A percentile compares a stretch with the other conserved stretches of the same genome.
phyloP scores from a whole-genome alignment of 257 asterid species.

The Capsicum pubescens region DNA sequence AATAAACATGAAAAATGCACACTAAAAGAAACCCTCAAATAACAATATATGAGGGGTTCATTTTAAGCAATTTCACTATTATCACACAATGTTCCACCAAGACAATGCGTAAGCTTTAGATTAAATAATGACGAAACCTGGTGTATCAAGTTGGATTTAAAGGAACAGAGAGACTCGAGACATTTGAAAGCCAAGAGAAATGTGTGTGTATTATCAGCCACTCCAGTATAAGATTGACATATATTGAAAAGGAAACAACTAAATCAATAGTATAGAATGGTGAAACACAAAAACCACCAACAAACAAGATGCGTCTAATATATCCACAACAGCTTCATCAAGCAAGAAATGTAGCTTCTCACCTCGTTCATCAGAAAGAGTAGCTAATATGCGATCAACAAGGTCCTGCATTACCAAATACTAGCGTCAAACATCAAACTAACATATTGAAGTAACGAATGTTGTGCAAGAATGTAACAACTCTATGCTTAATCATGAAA shows the following conservation, averaged over 20 bases:
- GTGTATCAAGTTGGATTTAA: not conserved
- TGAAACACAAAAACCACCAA: not conserved
- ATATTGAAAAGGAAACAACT: not conserved
- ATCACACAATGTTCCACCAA: conserved; percentile 19
- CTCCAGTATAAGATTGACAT: not conserved
- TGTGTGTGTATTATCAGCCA: conserved; percentile 2
- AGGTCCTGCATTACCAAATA: conserved; percentile 73
- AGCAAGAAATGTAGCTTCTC: conserved; percentile 28
- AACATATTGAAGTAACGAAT: not conserved
- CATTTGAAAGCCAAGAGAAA: conserved; percentile 9
- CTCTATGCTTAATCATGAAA: conserved; percentile 5
- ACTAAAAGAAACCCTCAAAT: not conserved
- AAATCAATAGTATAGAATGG: not conserved
- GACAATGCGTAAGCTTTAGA: not conserved
- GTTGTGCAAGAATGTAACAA: not conserved
- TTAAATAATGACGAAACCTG: conserved; percentile 2
- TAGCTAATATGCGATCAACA: conserved; percentile 80
- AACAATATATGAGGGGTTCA: not conserved
- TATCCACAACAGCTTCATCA: not conserved
- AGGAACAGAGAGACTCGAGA: not conserved
- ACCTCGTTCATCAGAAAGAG: conserved; percentile 87
- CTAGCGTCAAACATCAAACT: conserved; percentile 19
- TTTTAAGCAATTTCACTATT: conserved; percentile 17
- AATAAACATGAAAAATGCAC: not conserved
- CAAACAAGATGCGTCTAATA: conserved; percentile 4